Evolutionary conservation across 2,329 filamentous ascomycete genomes (phyloP).

Genomic region (Magnaporthiopsis rhizophila): DNA sequence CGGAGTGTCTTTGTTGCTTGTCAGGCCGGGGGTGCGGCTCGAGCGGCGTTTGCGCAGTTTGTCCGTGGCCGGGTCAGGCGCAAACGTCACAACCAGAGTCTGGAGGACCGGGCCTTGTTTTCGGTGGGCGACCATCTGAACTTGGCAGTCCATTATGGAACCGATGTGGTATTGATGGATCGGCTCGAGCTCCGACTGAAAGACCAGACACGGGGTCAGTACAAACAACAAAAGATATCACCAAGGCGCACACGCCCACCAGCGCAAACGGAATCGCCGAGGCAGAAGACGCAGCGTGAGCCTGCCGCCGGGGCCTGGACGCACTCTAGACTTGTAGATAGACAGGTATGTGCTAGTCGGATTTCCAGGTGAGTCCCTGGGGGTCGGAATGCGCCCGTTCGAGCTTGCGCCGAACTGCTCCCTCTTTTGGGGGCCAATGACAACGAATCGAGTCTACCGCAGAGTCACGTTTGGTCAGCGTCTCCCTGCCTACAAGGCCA

Average conservation of each 20-base stretch:
- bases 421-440: slow-evolving; percentile 37
- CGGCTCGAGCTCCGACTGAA: slow-evolving; percentile 45
- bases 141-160: slow-evolving; percentile 47
- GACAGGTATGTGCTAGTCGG: slow-evolving; percentile 33
- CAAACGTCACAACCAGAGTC: slow-evolving; percentile 50
- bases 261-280: not conserved
- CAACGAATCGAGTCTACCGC: slow-evolving; percentile 48
- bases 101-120: slow-evolving; percentile 53
- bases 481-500: not conserved
- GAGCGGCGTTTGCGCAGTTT: slow-evolving; percentile 57
- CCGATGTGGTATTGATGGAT: slow-evolving; percentile 44
- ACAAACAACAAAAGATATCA: not conserved
- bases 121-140: slow-evolving; percentile 51
- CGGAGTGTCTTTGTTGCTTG: slow-evolving; percentile 39
- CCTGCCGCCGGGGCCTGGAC: not conserved
- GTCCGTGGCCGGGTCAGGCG: slow-evolving; percentile 42
- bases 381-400: slow-evolving; percentile 1
- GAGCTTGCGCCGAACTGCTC: slow-evolving; percentile 20
- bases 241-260: not conserved
- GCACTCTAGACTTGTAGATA: slow-evolving; percentile 50
- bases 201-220: not conserved
- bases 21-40: slow-evolving; percentile 52
- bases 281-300: too few species aligned
- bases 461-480: not conserved
- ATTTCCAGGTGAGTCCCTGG: slow-evolving; percentile 1